Conservation (phyloP, 148 eudicot species). For the Rhododendron williamsianum region DNA sequence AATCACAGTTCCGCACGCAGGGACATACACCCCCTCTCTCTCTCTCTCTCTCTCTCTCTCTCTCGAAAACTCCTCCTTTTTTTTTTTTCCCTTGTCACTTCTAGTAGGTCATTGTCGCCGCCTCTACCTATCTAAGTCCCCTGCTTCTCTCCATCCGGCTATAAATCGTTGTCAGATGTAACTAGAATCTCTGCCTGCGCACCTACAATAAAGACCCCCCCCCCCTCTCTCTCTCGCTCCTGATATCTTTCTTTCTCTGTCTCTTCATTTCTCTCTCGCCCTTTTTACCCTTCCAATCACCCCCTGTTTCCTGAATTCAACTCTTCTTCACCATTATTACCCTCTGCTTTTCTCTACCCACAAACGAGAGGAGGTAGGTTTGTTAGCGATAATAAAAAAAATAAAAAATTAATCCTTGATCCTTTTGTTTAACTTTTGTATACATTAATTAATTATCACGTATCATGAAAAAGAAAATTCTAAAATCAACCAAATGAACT, state of each 20-base stretch:
- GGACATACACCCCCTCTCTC: not conserved
- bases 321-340: slow-evolving; percentile 7
- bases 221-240: not conserved
- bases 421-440: not conserved
- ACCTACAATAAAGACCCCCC: not conserved
- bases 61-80: not conserved
- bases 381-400: not conserved
- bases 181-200: not conserved
- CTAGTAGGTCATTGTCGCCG: not conserved
- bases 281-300: not conserved
- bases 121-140: not conserved
- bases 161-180: not conserved
- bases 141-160: not conserved
- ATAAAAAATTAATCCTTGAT: not conserved
- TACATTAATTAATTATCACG: not conserved
- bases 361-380: not conserved
- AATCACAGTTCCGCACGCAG: too few relatives aligned
- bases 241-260: not conserved
- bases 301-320: not conserved
- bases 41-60: not conserved
- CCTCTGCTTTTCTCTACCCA: not conserved
- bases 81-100: not conserved
- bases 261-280: not conserved
- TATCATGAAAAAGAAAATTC: too few relatives aligned
- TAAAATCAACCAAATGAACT: too few relatives aligned